Evolutionary conservation across 306 rosid species (phyloP).

Genomic region (Quercus variabilis): DNA sequence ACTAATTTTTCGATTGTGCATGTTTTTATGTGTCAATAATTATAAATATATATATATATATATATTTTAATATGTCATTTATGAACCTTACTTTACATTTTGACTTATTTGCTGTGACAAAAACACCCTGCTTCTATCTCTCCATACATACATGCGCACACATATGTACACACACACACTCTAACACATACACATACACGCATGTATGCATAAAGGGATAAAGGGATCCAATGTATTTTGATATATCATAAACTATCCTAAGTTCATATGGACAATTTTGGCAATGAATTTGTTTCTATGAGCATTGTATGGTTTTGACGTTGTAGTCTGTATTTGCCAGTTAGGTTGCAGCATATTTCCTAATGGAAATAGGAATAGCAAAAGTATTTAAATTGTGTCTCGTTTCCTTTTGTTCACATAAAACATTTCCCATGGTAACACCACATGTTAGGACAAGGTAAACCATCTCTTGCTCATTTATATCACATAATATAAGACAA

Average conservation of each 20-base stretch:
- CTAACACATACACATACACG: neutral
- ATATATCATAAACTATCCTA: neutral
- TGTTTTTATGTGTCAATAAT: neutral
- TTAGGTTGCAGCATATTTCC: neutral
- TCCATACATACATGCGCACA: neutral
- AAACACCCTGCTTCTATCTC: neutral
- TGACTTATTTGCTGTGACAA: neutral
- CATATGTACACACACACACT: too few relatives aligned
- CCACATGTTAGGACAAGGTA: neutral
- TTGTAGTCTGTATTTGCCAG: neutral
- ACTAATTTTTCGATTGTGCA: neutral
- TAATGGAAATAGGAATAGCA: neutral
- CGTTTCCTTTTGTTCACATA: neutral
- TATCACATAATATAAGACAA: neutral
- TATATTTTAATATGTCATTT: neutral
- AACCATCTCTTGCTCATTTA: conserved; percentile 21
- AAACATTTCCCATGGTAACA: neutral
- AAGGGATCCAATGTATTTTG: neutral
- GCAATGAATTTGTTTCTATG: neutral
- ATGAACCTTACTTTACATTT: neutral
- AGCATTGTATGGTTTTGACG: neutral
- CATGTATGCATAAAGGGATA: neutral
- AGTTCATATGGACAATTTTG: neutral
- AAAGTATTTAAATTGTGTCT: neutral
- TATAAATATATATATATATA: neutral